These are phyloP conservation scores for Pythium rhizo-oryzae DNA, from an alignment of 352 stramenopile species.

Conservation along the genomic window DNA sequence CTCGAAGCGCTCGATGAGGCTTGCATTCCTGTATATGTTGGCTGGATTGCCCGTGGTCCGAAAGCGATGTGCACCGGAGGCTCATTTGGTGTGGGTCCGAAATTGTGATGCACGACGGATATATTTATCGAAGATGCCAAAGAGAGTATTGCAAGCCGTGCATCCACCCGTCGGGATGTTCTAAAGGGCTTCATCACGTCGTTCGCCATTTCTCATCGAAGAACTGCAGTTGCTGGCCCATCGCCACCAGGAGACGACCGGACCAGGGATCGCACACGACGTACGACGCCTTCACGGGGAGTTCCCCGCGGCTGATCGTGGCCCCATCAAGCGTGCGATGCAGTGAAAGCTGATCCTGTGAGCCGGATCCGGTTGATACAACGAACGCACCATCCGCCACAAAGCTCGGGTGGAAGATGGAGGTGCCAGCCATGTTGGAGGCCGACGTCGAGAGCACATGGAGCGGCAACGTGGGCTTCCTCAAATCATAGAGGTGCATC, in stretches of 20 bases:
- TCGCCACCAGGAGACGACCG: conserved; percentile 39
- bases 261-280: conserved; percentile 42
- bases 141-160: too few relatives aligned
- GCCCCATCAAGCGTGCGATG: conserved; percentile 41
- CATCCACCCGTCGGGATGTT: too few relatives aligned
- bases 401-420: conserved; percentile 61
- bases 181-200: neutral
- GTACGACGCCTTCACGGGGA: conserved; percentile 35
- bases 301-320: conserved; percentile 39
- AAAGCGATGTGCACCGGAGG: too few relatives aligned
- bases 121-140: neutral
- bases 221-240: conserved; percentile 30
- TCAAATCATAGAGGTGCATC: conserved; percentile 55
- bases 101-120: too few relatives aligned
- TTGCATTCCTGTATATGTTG: too few relatives aligned
- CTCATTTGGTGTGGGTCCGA: too few relatives aligned
- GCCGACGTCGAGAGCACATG: conserved; percentile 38
- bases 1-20: too few relatives aligned
- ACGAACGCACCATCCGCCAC: conserved; percentile 20
- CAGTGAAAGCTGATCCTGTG: conserved; percentile 32
- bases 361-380: conserved; percentile 9
- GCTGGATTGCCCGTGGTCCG: too few relatives aligned
- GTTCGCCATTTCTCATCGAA: conserved; percentile 9
- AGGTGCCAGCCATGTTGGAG: conserved; percentile 17
- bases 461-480: conserved; percentile 33